A percentile compares a stretch with the other conserved stretches of the same genome.
Conservation (phyloP, 2,329 filamentous ascomycete species). For the Fonsecaea monophora region DNA sequence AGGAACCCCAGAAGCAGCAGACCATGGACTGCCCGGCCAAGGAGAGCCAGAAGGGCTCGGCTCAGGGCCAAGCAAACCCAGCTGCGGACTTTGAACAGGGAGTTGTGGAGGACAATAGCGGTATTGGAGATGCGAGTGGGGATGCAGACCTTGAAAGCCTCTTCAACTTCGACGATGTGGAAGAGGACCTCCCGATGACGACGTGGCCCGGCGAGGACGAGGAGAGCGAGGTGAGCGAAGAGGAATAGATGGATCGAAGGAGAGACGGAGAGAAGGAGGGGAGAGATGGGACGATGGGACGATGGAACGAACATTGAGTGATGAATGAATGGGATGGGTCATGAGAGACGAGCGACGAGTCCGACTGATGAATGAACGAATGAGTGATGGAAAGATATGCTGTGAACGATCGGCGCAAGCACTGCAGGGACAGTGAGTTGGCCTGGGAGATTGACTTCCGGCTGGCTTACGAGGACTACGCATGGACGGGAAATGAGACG, state of each 20-base stretch:
- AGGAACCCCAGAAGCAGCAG: background rate
- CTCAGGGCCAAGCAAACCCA: background rate
- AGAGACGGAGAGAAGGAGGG: too few species aligned
- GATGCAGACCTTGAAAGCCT: background rate
- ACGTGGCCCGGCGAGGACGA: background rate
- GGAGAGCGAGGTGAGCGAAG: slow-evolving; percentile 17
- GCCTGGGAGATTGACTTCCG: background rate
- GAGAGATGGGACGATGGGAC: background rate
- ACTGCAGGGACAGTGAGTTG: too few species aligned
- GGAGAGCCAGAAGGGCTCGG: background rate
- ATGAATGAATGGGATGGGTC: background rate
- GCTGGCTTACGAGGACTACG: background rate
- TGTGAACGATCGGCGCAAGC: too few species aligned
- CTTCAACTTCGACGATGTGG: background rate
- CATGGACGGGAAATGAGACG: background rate
- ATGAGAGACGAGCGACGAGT: background rate
- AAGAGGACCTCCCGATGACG: background rate
- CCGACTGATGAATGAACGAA: too few species aligned
- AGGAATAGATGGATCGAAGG: slow-evolving; percentile 3
- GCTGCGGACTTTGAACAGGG: background rate
- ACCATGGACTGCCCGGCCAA: background rate
- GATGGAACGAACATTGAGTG: background rate
- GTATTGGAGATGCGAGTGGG: background rate
- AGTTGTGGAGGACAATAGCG: background rate
- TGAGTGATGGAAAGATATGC: too few species aligned